A percentile compares a stretch with the other conserved stretches of the same genome.
Conservation (phyloP, 805 yeast species). For the Torulaspora maleeae region DNA sequence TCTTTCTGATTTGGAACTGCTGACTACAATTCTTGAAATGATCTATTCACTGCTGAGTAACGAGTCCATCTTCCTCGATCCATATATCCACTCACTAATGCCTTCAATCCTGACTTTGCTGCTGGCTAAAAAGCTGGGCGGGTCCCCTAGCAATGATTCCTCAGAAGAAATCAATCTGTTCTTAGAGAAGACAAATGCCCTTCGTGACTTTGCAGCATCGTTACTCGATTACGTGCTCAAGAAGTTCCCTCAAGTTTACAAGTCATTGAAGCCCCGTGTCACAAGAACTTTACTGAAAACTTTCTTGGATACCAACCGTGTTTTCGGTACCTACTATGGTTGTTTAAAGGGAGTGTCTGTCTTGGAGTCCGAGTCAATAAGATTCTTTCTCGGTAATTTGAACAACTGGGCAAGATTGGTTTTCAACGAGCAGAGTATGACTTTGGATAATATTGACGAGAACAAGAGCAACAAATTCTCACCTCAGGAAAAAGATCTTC, state of each 20-base stretch:
- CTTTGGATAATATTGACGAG: constrained; percentile 20
- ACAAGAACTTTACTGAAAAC: constrained; percentile 91
- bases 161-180: constrained; percentile 30
- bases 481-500: constrained; percentile 44
- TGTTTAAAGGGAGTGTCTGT: constrained; percentile 79
- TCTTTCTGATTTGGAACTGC: constrained; percentile 60
- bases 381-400: constrained; percentile 80
- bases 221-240: constrained; percentile 72
- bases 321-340: constrained; percentile 89
- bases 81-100: constrained; percentile 92
- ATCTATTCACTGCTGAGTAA: constrained; percentile 80
- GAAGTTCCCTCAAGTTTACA: constrained; percentile 77
- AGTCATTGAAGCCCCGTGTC: constrained; percentile 86
- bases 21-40: constrained; percentile 84
- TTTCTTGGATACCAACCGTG: constrained; percentile 75
- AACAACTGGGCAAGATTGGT: constrained; percentile 71
- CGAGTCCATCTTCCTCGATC: constrained; percentile 82
- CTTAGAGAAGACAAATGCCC: constrained; percentile 46
- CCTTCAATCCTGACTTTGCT: constrained; percentile 91
- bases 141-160: constrained; percentile 33
- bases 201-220: constrained; percentile 85
- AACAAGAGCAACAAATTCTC: constrained; percentile 30
- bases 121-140: constrained; percentile 84
- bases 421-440: constrained; percentile 36
- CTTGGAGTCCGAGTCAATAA: constrained; percentile 81